Conservation (phyloP, 2,329 filamentous ascomycete genomes). For the Colletotrichum spinosum region DNA sequence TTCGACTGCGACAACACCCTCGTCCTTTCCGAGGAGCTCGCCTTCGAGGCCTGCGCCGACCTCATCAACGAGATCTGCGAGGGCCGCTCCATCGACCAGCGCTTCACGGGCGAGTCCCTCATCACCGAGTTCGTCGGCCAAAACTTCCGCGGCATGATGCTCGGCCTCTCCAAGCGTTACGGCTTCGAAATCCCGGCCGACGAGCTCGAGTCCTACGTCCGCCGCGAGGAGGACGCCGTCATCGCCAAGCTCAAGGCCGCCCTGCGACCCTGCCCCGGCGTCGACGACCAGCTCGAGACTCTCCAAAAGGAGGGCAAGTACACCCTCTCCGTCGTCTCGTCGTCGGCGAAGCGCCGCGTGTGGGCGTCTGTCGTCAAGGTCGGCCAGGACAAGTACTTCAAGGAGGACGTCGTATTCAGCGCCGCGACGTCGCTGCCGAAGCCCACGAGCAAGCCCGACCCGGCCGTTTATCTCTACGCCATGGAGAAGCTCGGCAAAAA, state of each 20-base stretch:
- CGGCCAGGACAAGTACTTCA: conserved; percentile 83
- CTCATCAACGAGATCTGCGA: conserved; percentile 88
- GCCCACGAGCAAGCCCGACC: conserved; percentile 92
- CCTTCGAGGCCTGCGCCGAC: conserved; percentile 90
- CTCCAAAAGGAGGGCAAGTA: conserved; percentile 73
- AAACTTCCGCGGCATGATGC: conserved; percentile 94
- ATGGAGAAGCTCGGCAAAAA: conserved; percentile 79
- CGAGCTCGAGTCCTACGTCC: conserved; percentile 80
- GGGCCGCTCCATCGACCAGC: conserved; percentile 69
- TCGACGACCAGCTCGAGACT: conserved; percentile 74
- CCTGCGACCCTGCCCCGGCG: conserved; percentile 76
- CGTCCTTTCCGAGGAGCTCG: conserved; percentile 89
- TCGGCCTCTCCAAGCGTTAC: conserved; percentile 79
- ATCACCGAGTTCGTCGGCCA: conserved; percentile 91
- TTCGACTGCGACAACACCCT: conserved; percentile 93
- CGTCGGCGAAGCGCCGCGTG: conserved; percentile 82
- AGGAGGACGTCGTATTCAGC: conserved; percentile 79
- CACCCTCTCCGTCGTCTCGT: conserved; percentile 83
- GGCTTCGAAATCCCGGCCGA: conserved; percentile 75
- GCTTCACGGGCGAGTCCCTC: conserved; percentile 82
- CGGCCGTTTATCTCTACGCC: conserved; percentile 86
- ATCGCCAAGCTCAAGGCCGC: conserved; percentile 81
- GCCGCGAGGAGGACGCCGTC: conserved; percentile 83
- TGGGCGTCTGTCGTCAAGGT: conserved; percentile 83
- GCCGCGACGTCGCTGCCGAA: conserved; percentile 81